Percentiles rank a stretch among this genome's conserved stretches.
phyloP scores from a whole-genome alignment of 768 basidiomycete species.

The Pisolithus sp. region DNA sequence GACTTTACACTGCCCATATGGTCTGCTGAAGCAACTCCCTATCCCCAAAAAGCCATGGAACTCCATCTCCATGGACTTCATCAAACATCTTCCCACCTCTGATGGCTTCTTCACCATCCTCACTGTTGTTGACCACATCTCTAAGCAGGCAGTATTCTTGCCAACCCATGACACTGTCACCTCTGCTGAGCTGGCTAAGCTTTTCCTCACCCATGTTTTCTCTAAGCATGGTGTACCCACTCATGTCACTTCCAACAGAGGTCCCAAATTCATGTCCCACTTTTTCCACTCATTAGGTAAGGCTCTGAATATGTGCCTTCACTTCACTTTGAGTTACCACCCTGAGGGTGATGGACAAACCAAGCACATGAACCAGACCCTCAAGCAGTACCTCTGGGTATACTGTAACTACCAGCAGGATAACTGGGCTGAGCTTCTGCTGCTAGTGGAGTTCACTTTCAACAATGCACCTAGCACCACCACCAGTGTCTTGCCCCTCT shows the following conservation, averaged over 20 bases:
- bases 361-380: slow-evolving; percentile 9
- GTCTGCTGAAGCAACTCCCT: neutral
- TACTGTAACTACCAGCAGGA: slow-evolving; percentile 28
- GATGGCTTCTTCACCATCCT: neutral
- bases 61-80: neutral
- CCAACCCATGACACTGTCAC: neutral
- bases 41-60: neutral
- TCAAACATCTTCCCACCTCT: neutral
- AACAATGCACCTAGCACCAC: slow-evolving; percentile 23
- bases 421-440: slow-evolving; percentile 29
- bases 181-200: neutral
- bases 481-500: slow-evolving; percentile 28
- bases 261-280: slow-evolving; percentile 29
- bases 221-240: slow-evolving; percentile 17
- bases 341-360: slow-evolving; percentile 13
- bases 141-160: neutral
- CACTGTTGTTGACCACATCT: neutral
- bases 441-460: slow-evolving; percentile 27
- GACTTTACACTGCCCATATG: neutral
- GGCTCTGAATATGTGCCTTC: slow-evolving; percentile 18
- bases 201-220: slow-evolving; percentile 11
- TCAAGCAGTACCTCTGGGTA: slow-evolving; percentile 31
- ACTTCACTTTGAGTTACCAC: slow-evolving; percentile 16
- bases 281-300: slow-evolving; percentile 25
- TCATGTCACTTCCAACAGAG: slow-evolving; percentile 19